These are phyloP conservation scores for Penicillium sp. DNA, from an alignment of 2,329 filamentous ascomycete genomes.

Conservation along the genomic window DNA sequence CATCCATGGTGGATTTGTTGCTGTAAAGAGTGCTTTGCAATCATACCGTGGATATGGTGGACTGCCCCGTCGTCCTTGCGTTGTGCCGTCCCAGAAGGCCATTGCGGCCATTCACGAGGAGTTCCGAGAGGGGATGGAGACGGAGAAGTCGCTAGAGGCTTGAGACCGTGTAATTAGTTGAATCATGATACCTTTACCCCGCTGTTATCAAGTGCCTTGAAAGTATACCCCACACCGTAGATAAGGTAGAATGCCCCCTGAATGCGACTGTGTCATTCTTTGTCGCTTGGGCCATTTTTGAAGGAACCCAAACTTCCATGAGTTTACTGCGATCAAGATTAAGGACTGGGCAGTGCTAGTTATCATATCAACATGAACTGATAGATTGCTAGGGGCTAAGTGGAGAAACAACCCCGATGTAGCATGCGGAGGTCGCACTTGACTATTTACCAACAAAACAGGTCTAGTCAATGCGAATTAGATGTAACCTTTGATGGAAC, in stretches of 20 bases:
- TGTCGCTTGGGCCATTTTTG: neutral
- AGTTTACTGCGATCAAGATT: neutral
- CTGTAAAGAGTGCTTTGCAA: constrained; percentile 82
- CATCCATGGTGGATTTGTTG: constrained; percentile 78
- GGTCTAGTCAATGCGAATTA: neutral
- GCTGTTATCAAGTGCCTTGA: neutral
- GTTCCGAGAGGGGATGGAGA: constrained; percentile 40
- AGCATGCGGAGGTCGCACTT: constrained; percentile 17
- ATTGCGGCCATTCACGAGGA: constrained; percentile 36
- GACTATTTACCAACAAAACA: neutral
- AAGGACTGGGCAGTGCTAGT: too few species aligned
- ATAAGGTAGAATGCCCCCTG: neutral
- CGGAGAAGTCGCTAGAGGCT: constrained; percentile 34
- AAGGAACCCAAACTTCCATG: neutral
- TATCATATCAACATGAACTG: too few species aligned
- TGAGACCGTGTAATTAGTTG: neutral
- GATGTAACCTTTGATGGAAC: constrained; percentile 17
- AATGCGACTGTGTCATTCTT: constrained; percentile 1
- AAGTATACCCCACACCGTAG: neutral
- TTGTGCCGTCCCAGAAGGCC: constrained; percentile 44
- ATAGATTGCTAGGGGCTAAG: neutral
- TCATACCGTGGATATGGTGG: constrained; percentile 80
- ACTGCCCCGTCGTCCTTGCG: constrained; percentile 67
- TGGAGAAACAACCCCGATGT: constrained; percentile 7
- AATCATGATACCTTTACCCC: neutral